Evolutionary conservation across 768 basidiomycete genomes (phyloP), one percentile per base, ranked within the genome.

Genomic region (Candolleomyces efflorescens): DNA sequence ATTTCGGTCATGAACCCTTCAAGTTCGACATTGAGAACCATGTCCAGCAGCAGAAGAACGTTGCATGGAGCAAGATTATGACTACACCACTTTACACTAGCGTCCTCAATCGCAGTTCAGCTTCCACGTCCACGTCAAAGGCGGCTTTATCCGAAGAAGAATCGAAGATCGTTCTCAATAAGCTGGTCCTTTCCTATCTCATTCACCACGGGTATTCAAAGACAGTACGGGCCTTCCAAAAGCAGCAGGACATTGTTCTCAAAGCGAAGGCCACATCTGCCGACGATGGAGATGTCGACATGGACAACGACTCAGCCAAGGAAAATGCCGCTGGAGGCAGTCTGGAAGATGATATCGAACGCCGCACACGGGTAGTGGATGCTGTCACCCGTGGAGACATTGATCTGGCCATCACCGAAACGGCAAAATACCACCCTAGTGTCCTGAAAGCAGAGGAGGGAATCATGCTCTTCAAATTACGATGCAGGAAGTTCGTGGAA

Each of bases 1-100:
- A 98, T 74, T 95, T 98, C 68, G 93, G 93, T 24, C 86, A 87
- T 67, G 84, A 83, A 9, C 79, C 86, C 3, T 98, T 98, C 82
- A 81, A 78, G 63, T 98, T 84, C 69, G 94, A 97, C 70, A 96
- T 98, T 66, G 90, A 94, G 55, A 83, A 86, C 49, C 84, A 95
- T 64, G 89, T 91, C 15, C 85, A 86, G 61, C 85, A 87, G 63
- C 82, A 82, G 62, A 82, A 85, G 53, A 82, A 84, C 56, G 70
- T 67, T 6, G 81, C 82, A 3, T 93, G 92, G 92, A 72, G 75
- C 11, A 80, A 77, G 55, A 89, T 92, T 53, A 78, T 87, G 63
- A 73, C 71, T 48, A 84, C 82, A 1, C 77, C 80, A 9, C 71
- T 89, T 46, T 75, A 81, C 62, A 63, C 73, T 49, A 58, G 39